phyloP scores from a whole-genome alignment of 805 yeast genomes.

The Hanseniaspora guilliermondii region DNA sequence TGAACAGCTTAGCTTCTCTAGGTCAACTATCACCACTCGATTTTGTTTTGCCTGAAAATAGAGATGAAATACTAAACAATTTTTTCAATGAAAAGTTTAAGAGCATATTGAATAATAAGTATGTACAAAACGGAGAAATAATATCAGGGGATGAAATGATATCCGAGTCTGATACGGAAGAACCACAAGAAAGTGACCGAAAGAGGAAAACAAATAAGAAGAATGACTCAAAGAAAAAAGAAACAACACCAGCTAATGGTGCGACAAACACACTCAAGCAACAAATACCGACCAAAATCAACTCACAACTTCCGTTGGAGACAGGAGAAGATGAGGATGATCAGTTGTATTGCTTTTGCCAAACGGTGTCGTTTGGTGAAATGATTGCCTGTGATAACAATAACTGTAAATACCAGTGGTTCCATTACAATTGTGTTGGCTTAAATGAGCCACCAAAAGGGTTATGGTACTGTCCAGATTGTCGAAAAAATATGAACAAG shows the following conservation, averaged over 20 bases:
- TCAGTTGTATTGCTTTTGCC: slow-evolving; percentile 78
- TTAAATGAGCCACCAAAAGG: slow-evolving; percentile 79
- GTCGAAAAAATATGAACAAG: slow-evolving; percentile 31
- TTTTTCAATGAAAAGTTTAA: slow-evolving; percentile 10
- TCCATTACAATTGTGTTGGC: slow-evolving; percentile 92
- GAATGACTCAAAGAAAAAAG: background rate
- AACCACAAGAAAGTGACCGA: background rate
- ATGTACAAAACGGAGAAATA: background rate
- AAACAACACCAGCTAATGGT: background rate
- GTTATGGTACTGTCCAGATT: slow-evolving; percentile 88
- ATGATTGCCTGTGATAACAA: slow-evolving; percentile 95
- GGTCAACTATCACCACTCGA: slow-evolving; percentile 21
- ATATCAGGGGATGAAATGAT: background rate
- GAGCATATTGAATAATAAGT: background rate
- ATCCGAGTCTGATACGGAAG: slow-evolving; percentile 2
- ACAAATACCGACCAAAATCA: background rate
- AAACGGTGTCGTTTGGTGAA: slow-evolving; percentile 84
- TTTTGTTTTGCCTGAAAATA: slow-evolving; percentile 18
- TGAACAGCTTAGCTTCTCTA: slow-evolving; percentile 19
- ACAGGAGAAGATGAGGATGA: slow-evolving; percentile 46
- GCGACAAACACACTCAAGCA: background rate
- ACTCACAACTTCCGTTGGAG: background rate
- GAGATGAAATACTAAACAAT: slow-evolving; percentile 5
- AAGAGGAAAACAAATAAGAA: background rate
- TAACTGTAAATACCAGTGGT: slow-evolving; percentile 85